phyloP scores from a whole-genome alignment of 805 yeast species.

The Suhomyces sp. region DNA sequence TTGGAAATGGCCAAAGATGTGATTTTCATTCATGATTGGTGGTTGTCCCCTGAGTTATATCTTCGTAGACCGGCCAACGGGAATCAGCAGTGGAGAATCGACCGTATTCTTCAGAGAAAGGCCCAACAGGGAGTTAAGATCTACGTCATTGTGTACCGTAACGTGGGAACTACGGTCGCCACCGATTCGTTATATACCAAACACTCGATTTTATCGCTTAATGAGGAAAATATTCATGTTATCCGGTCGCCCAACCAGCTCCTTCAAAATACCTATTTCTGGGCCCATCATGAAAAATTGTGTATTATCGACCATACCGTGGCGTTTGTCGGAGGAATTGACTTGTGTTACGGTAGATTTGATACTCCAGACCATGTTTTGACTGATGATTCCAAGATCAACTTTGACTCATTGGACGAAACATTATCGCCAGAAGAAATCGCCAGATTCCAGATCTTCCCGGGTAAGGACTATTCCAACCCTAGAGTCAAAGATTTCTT shows the following conservation, averaged over 20 bases:
- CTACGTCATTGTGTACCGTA: slow-evolving; percentile 86
- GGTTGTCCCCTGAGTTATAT: slow-evolving; percentile 93
- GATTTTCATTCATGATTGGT: slow-evolving; percentile 96
- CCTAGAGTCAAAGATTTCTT: slow-evolving; percentile 88
- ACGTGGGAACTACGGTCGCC: slow-evolving; percentile 89
- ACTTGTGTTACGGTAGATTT: slow-evolving; percentile 90
- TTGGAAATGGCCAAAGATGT: slow-evolving; percentile 91
- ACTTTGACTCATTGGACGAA: slow-evolving; percentile 32
- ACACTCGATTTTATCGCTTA: slow-evolving; percentile 82
- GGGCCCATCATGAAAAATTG: slow-evolving; percentile 98
- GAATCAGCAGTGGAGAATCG: slow-evolving; percentile 90
- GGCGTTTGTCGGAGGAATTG: slow-evolving; percentile 94
- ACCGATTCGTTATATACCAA: slow-evolving; percentile 94
- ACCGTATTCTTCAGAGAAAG: slow-evolving; percentile 78
- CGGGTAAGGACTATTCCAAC: slow-evolving; percentile 96
- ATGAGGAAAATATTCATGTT: slow-evolving; percentile 78
- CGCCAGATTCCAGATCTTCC: slow-evolving; percentile 64
- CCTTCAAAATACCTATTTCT: slow-evolving; percentile 86
- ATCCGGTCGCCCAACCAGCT: slow-evolving; percentile 95
- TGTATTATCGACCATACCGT: slow-evolving; percentile 82
- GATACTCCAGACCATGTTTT: slow-evolving; percentile 96
- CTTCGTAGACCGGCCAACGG: slow-evolving; percentile 93
- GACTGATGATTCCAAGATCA: slow-evolving; percentile 60
- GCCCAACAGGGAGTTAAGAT: slow-evolving; percentile 96
- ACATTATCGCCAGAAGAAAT: slow-evolving; percentile 38